Conservation (phyloP, 108 stramenopile species). For the Pelagomonas calceolata region DNA sequence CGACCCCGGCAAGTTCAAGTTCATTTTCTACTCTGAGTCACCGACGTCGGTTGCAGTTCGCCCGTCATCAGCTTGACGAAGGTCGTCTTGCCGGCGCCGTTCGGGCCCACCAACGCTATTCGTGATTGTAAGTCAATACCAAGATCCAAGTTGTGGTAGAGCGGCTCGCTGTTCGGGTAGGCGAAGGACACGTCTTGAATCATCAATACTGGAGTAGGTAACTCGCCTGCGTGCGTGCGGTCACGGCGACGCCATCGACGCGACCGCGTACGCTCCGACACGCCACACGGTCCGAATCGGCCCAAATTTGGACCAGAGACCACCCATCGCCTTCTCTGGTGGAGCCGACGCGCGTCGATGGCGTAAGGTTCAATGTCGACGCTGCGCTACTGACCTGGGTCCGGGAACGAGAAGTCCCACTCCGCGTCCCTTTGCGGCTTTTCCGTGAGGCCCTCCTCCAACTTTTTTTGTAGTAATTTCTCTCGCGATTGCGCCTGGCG, state of each 20-base stretch:
- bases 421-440: conserved; percentile 63
- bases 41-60: conserved; percentile 72
- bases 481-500: conserved; percentile 81
- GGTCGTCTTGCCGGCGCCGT: conserved; percentile 65
- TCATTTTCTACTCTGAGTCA: no score
- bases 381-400: no score
- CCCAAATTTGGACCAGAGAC: no score
- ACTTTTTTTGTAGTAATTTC: conserved; percentile 74
- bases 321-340: no score
- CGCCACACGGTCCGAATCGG: no score
- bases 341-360: no score
- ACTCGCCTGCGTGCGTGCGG: no score
- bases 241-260: no score
- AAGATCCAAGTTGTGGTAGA: conserved; percentile 71
- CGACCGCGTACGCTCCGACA: no score
- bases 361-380: no score
- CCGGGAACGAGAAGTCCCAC: conserved; percentile 46
- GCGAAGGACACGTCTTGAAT: conserved; percentile 66
- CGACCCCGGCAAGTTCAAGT: no score
- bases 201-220: conserved; percentile 67
- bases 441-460: conserved; percentile 70
- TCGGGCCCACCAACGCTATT: conserved; percentile 64
- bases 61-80: conserved; percentile 84
- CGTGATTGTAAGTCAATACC: conserved; percentile 76
- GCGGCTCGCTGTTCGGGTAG: conserved; percentile 55